phyloP scores from a whole-genome alignment of 2,329 filamentous ascomycete species.

The Claviceps humidiphila region DNA sequence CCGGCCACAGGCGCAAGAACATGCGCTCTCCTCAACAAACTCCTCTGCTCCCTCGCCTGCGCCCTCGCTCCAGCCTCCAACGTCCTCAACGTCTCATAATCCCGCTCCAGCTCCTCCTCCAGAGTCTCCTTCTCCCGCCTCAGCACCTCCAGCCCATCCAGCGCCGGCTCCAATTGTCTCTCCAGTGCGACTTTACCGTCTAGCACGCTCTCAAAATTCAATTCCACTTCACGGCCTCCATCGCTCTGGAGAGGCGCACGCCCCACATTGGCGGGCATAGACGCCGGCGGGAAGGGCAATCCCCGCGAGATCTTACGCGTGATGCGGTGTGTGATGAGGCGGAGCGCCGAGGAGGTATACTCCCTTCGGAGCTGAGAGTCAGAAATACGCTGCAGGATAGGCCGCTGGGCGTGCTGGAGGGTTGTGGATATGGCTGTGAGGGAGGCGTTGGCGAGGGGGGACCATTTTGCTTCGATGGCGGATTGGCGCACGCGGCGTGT shows the following conservation, averaged over 20 bases:
- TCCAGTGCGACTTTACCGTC: constrained; percentile 45
- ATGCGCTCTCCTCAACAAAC: constrained; percentile 35
- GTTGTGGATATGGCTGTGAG: constrained; percentile 42
- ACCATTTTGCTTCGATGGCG: constrained; percentile 57
- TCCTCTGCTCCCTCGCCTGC: constrained; percentile 37
- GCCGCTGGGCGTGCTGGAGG: constrained; percentile 44
- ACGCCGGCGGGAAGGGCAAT: constrained; percentile 52
- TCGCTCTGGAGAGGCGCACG: constrained; percentile 14
- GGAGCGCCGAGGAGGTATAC: constrained; percentile 42
- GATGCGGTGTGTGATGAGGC: constrained; percentile 40
- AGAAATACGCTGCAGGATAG: constrained; percentile 45
- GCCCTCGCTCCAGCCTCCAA: constrained; percentile 44
- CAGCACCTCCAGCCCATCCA: constrained; percentile 51
- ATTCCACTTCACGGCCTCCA: constrained; percentile 40
- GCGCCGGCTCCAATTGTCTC: constrained; percentile 44
- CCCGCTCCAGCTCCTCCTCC: constrained; percentile 40
- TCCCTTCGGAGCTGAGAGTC: constrained; percentile 33
- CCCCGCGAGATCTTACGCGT: constrained; percentile 43
- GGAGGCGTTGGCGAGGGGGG: constrained; percentile 39
- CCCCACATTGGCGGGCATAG: constrained; percentile 12
- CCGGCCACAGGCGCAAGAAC: constrained; percentile 30
- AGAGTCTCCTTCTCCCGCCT: constrained; percentile 43
- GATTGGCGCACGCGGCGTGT: constrained; percentile 44
- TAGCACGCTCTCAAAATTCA: constrained; percentile 53
- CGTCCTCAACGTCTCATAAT: constrained; percentile 36